Conservation (phyloP, 2,329 filamentous ascomycete genomes). For the Colletotrichum graminicola region DNA sequence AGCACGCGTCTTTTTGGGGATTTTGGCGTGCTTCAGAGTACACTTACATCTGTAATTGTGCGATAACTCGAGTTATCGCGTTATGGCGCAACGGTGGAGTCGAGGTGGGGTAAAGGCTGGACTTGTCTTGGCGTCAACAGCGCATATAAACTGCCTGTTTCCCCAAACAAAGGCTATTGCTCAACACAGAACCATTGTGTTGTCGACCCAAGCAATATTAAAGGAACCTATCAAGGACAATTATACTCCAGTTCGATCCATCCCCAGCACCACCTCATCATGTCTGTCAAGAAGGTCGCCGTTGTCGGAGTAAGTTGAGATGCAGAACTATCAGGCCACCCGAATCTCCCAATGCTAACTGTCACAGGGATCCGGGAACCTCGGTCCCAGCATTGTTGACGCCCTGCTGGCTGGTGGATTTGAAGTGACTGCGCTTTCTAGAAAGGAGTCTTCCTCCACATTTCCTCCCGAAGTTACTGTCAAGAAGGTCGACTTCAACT, state of each 20-base stretch:
- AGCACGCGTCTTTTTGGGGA: neutral
- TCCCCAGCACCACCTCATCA: slow-evolving; percentile 29
- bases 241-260: neutral
- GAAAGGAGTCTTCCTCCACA: slow-evolving; percentile 55
- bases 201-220: too few relatives aligned
- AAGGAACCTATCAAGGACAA: neutral
- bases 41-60: slow-evolving; percentile 12
- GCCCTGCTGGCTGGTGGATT: slow-evolving; percentile 55
- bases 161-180: neutral
- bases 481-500: slow-evolving; percentile 60
- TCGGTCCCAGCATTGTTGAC: slow-evolving; percentile 49
- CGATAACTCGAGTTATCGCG: slow-evolving; percentile 27
- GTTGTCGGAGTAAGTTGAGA: slow-evolving; percentile 51
- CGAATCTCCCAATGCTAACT: slow-evolving; percentile 2
- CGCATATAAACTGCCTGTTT: slow-evolving; percentile 11
- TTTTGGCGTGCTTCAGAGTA: slow-evolving; percentile 6
- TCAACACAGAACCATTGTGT: neutral
- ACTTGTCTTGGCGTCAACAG: neutral
- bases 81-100: slow-evolving; percentile 32
- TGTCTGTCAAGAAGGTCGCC: slow-evolving; percentile 51
- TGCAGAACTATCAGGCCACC: neutral
- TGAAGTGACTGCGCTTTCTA: slow-evolving; percentile 64
- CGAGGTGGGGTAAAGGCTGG: slow-evolving; percentile 8
- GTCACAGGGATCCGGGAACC: slow-evolving; percentile 50
- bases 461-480: slow-evolving; percentile 56